Conservation (phyloP, 495 filamentous ascomycete genomes). For the Rhypophila decipiens region DNA sequence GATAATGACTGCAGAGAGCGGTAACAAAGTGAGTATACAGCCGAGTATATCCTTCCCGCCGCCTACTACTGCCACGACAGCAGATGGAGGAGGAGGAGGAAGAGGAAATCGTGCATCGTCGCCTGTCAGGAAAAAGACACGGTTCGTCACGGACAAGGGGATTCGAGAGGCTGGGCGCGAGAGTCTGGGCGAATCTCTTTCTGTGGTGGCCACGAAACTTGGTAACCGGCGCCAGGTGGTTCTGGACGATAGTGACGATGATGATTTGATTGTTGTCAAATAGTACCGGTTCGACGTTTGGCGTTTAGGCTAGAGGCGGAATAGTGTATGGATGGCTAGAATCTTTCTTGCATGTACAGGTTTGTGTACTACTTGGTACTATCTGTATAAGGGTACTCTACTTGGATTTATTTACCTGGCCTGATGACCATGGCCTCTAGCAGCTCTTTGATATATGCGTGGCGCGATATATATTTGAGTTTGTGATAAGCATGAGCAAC, state of each 20-base stretch:
- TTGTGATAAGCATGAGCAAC: too few species aligned
- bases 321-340: too few species aligned
- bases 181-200: slow-evolving; percentile 50
- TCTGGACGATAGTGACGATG: slow-evolving; percentile 19
- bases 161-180: slow-evolving; percentile 72
- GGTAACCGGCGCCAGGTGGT: slow-evolving; percentile 12
- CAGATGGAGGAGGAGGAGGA: background rate
- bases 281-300: too few species aligned
- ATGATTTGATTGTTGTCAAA: slow-evolving; percentile 26
- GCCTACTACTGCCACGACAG: background rate
- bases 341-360: too few species aligned
- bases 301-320: too few species aligned
- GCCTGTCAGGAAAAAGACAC: slow-evolving; percentile 68
- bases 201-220: slow-evolving; percentile 2
- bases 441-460: too few species aligned
- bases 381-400: too few species aligned
- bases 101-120: slow-evolving; percentile 24
- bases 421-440: too few species aligned
- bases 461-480: too few species aligned
- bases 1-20: background rate
- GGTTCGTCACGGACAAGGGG: slow-evolving; percentile 71
- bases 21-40: background rate
- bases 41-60: background rate
- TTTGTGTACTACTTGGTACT: too few species aligned
- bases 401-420: too few species aligned